Percentiles rank a stretch among this genome's conserved stretches.
phyloP scores from a whole-genome alignment of 129 eudicot species.

The Calendula officinalis region DNA sequence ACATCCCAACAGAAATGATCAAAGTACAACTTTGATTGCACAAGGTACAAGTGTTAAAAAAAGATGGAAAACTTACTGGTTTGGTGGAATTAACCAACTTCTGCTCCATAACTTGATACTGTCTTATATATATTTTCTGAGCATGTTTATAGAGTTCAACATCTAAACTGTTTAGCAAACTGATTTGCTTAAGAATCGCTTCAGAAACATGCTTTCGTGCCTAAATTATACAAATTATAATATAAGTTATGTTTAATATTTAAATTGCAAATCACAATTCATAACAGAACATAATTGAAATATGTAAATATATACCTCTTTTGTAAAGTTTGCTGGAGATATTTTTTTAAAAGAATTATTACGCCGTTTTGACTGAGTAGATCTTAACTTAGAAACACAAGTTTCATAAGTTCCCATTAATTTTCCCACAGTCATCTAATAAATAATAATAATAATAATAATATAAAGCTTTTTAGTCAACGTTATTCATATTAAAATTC shows the following conservation, averaged over 20 bases:
- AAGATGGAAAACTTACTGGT: constrained; percentile 35
- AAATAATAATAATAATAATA: neutral
- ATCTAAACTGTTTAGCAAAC: constrained; percentile 58
- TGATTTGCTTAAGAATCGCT: constrained; percentile 55
- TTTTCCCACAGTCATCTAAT: constrained; percentile 48
- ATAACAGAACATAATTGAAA: too few relatives aligned
- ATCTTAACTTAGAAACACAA: constrained; percentile 63
- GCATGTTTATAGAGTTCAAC: constrained; percentile 81
- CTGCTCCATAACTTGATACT: constrained; percentile 44
- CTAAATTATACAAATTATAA: constrained; percentile 28
- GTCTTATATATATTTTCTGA: constrained; percentile 47
- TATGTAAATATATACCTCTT: too few relatives aligned
- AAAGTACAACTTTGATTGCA: neutral
- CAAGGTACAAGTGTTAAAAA: constrained; percentile 4
- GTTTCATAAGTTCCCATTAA: constrained; percentile 61
- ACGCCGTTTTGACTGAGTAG: constrained; percentile 61
- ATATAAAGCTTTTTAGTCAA: constrained; percentile 15
- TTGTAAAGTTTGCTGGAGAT: constrained; percentile 84
- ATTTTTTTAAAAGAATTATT: constrained; percentile 51
- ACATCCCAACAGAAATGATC: constrained; percentile 20
- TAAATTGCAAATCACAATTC: neutral
- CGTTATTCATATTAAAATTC: constrained; percentile 7
- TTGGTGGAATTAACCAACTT: constrained; percentile 31
- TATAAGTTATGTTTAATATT: neutral
- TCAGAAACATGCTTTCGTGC: constrained; percentile 63